Conservation (phyloP, 805 yeast genomes). For the Suhomyces sp. region DNA sequence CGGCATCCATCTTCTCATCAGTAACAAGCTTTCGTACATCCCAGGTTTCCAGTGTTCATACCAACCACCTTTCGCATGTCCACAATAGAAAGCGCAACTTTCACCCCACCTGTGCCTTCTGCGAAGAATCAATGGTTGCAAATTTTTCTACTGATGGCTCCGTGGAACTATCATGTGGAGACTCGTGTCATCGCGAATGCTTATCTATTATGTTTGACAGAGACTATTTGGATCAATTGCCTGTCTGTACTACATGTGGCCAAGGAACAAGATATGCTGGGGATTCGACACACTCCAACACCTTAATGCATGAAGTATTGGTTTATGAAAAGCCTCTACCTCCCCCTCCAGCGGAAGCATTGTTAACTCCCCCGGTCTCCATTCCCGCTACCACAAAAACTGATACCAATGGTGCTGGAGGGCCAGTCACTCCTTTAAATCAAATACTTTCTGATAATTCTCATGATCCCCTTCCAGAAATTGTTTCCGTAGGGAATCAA, state of each 20-base stretch:
- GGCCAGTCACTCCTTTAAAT: conserved; percentile 14
- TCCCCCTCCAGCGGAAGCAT: conserved; percentile 3
- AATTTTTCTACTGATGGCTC: conserved; percentile 16
- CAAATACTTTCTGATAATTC: conserved; percentile 15
- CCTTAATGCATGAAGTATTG: conserved; percentile 3
- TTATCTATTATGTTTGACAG: conserved; percentile 15
- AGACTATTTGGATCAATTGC: conserved; percentile 10
- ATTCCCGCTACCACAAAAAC: neutral
- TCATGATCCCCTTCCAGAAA: conserved; percentile 9
- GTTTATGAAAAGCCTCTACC: conserved; percentile 8
- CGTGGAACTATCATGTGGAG: conserved; percentile 22
- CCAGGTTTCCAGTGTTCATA: too few relatives aligned
- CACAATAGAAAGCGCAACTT: too few relatives aligned
- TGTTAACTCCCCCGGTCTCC: conserved; percentile 1
- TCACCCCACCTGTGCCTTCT: conserved; percentile 19
- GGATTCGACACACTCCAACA: conserved; percentile 6
- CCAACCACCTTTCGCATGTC: too few relatives aligned
- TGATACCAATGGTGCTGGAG: neutral
- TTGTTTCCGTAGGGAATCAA: conserved; percentile 1
- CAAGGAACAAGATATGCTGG: conserved; percentile 13
- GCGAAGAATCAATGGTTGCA: conserved; percentile 15
- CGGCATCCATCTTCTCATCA: conserved; percentile 8
- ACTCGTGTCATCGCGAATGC: conserved; percentile 28
- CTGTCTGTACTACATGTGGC: conserved; percentile 16
- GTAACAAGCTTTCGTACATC: conserved; percentile 2